A percentile compares a stretch with the other conserved stretches of the same genome.
phyloP scores from a whole-genome alignment of 2,329 filamentous ascomycete species.

The Colletotrichum higginsianum region DNA sequence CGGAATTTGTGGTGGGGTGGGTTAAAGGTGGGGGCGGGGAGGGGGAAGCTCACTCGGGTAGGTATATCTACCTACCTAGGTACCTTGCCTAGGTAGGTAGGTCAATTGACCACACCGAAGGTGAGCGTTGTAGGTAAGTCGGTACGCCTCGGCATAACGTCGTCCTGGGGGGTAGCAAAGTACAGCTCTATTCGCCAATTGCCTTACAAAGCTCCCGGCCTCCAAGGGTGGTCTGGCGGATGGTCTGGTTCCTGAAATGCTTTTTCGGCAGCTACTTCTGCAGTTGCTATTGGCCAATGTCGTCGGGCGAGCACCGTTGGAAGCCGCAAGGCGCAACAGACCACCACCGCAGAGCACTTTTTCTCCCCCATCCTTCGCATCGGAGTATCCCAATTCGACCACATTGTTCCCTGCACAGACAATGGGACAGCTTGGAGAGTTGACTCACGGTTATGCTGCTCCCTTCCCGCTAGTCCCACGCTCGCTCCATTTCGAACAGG shows the following conservation, averaged over 20 bases:
- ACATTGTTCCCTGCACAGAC: conserved; percentile 25
- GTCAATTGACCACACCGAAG: conserved; percentile 16
- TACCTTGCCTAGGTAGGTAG: no score
- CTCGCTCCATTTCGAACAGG: neutral
- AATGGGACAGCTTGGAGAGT: conserved; percentile 12
- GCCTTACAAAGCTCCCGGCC: neutral
- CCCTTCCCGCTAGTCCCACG: neutral
- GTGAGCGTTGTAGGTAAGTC: conserved; percentile 33
- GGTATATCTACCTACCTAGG: neutral
- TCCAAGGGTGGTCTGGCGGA: conserved; percentile 19
- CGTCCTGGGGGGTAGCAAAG: conserved; percentile 2
- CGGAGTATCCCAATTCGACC: conserved; percentile 29
- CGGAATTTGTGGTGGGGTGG: conserved; percentile 36
- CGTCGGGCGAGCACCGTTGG: conserved; percentile 15
- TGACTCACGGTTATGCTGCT: conserved; percentile 24
- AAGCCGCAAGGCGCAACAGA: conserved; percentile 17
- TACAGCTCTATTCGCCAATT: conserved; percentile 21
- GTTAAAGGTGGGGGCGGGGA: conserved; percentile 33
- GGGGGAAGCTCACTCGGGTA: neutral
- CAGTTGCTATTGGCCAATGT: conserved; percentile 30
- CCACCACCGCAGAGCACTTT: conserved; percentile 22
- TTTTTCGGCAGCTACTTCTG: conserved; percentile 13
- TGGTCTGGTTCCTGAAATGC: conserved; percentile 35
- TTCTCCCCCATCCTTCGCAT: conserved; percentile 18
- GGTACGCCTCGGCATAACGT: conserved; percentile 39